Evolutionary conservation across 2,329 filamentous ascomycete species (phyloP).

Genomic region (Fusarium torulosum): DNA sequence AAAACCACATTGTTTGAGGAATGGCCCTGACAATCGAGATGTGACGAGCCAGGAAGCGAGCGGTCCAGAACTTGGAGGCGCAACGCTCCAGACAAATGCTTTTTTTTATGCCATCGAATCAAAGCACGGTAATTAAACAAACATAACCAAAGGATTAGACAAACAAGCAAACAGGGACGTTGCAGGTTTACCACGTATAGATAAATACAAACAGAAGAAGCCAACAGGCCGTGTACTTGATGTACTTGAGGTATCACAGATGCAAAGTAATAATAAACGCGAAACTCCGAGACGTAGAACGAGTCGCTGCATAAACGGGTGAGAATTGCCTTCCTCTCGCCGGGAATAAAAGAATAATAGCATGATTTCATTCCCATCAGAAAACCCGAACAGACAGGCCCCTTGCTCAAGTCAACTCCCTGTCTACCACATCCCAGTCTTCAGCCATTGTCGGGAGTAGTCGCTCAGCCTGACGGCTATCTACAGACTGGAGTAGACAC

Average conservation of each 20-base stretch:
- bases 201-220: background rate
- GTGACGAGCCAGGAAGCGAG: constrained; percentile 30
- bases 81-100: constrained; percentile 14
- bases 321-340: background rate
- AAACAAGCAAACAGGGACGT: background rate
- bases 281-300: constrained; percentile 24
- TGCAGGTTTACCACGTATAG: background rate
- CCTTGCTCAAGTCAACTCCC: constrained; percentile 40
- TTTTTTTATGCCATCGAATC: background rate
- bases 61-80: constrained; percentile 20
- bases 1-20: constrained; percentile 29
- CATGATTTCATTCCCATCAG: constrained; percentile 5
- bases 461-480: constrained; percentile 34
- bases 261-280: constrained; percentile 9
- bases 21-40: constrained; percentile 28
- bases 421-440: constrained; percentile 46
- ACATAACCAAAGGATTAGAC: background rate
- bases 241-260: background rate
- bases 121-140: constrained; percentile 1
- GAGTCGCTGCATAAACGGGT: too few species aligned
- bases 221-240: constrained; percentile 15
- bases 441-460: constrained; percentile 28
- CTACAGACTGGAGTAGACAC: constrained; percentile 21
- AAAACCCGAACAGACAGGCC: background rate
- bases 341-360: constrained; percentile 17